A percentile compares a stretch with the other conserved stretches of the same genome.
Evolutionary conservation across 192 early-diverging fungal genomes (phyloP).

Genomic region (Phlyctochytrium bullatum): DNA sequence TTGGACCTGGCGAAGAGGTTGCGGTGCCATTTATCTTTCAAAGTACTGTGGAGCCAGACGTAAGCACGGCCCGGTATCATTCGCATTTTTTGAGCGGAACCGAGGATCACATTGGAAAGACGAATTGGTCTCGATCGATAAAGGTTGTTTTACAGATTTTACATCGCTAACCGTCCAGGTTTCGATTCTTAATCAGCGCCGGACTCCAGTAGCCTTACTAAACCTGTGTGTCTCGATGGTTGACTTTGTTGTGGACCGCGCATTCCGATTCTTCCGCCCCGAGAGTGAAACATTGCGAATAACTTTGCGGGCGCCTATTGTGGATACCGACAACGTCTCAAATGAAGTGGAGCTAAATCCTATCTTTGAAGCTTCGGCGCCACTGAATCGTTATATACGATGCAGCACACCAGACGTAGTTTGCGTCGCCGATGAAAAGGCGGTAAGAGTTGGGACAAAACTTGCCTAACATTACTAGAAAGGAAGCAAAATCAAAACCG

Average conservation of each 20-base stretch:
- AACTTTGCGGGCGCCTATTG: conserved; percentile 12
- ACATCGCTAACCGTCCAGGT: conserved; percentile 14
- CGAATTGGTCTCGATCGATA: conserved; percentile 14
- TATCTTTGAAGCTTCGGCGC: conserved; percentile 22
- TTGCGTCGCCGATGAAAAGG: conserved; percentile 29
- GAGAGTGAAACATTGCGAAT: conserved; percentile 45
- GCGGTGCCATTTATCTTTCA: conserved; percentile 51
- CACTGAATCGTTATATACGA: conserved; percentile 36
- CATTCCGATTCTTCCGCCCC: conserved; percentile 36
- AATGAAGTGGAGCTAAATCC: not conserved
- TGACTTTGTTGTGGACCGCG: conserved; percentile 26
- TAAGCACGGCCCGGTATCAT: no score
- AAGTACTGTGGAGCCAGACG: conserved; percentile 32
- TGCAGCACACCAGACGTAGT: conserved; percentile 44
- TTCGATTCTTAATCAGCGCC: conserved; percentile 26
- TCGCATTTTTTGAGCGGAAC: conserved; percentile 11
- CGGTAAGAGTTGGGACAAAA: conserved; percentile 27
- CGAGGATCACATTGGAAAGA: conserved; percentile 14
- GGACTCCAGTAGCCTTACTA: not conserved
- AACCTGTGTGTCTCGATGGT: conserved; percentile 27
- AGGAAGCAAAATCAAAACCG: no score
- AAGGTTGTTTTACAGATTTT: conserved; percentile 13
- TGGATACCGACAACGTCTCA: not conserved
- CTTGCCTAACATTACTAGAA: conserved; percentile 2
- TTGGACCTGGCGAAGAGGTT: conserved; percentile 34